Conservation (phyloP, 257 asterid genomes). For the Primulina huaijiensis region DNA sequence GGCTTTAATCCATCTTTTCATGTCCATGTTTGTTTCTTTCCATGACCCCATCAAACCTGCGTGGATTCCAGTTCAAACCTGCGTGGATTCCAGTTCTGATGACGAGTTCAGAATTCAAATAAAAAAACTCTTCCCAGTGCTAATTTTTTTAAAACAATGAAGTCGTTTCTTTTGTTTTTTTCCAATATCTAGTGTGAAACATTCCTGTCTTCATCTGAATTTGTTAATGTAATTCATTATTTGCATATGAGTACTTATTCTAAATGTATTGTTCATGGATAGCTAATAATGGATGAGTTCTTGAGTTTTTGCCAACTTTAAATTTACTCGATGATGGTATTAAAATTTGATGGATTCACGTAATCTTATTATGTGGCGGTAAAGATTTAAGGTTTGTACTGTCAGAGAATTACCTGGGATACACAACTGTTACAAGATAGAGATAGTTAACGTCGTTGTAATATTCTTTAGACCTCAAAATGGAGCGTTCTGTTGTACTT, state of each 20-base stretch:
- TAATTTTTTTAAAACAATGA: neutral
- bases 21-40: neutral
- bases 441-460: neutral
- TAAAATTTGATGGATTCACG: neutral
- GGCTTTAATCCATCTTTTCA: neutral
- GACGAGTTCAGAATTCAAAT: neutral
- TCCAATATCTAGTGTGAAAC: too few species aligned
- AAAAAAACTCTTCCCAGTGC: neutral
- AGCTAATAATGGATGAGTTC: neutral
- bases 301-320: neutral
- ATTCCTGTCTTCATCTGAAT: too few species aligned
- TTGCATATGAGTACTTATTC: too few species aligned
- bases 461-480: neutral
- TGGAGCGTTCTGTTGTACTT: neutral
- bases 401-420: neutral
- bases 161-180: neutral
- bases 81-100: neutral
- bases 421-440: neutral
- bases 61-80: neutral
- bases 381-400: neutral
- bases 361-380: neutral
- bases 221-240: neutral
- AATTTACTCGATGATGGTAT: neutral
- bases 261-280: too few species aligned
- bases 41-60: neutral